Evolutionary conservation across 768 basidiomycete species (phyloP).

Genomic region (Pisolithus sp.): DNA sequence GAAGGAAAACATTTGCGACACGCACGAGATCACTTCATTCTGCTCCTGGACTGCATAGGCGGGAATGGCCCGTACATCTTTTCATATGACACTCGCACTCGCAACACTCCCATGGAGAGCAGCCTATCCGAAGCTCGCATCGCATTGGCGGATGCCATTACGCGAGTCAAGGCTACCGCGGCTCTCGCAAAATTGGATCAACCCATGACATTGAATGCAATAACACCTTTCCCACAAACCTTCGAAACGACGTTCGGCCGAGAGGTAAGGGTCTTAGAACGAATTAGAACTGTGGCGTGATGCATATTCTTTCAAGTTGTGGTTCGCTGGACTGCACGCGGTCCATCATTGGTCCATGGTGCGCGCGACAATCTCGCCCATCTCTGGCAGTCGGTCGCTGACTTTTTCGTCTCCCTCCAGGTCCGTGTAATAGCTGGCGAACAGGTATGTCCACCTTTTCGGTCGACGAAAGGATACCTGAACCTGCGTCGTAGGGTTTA

Average conservation of each 20-base stretch:
- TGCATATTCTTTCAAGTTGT: constrained; percentile 44
- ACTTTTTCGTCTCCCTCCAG: constrained; percentile 30
- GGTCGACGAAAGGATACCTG: constrained; percentile 2
- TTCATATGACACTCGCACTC: constrained; percentile 68
- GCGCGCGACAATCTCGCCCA: not conserved
- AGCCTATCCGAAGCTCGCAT: constrained; percentile 52
- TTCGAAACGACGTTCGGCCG: constrained; percentile 77
- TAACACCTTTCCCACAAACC: constrained; percentile 71
- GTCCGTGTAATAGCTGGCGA: constrained; percentile 82
- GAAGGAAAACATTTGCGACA: constrained; percentile 83
- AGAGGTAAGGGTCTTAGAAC: constrained; percentile 44
- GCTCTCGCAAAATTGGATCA: constrained; percentile 43
- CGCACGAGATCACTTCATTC: constrained; percentile 75
- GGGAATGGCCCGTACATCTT: constrained; percentile 45
- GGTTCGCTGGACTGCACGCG: constrained; percentile 82
- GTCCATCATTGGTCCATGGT: constrained; percentile 93
- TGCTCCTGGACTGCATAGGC: constrained; percentile 52
- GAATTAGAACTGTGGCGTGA: constrained; percentile 1
- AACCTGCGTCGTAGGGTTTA: constrained; percentile 44
- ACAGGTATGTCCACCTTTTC: constrained; percentile 42
- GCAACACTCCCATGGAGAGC: constrained; percentile 82
- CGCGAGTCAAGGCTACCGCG: constrained; percentile 50
- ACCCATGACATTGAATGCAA: constrained; percentile 67
- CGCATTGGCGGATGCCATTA: constrained; percentile 50
- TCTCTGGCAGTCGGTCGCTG: not conserved